Evolutionary conservation across 2,329 filamentous ascomycete genomes (phyloP).

Genomic region (Daldinia sp.): DNA sequence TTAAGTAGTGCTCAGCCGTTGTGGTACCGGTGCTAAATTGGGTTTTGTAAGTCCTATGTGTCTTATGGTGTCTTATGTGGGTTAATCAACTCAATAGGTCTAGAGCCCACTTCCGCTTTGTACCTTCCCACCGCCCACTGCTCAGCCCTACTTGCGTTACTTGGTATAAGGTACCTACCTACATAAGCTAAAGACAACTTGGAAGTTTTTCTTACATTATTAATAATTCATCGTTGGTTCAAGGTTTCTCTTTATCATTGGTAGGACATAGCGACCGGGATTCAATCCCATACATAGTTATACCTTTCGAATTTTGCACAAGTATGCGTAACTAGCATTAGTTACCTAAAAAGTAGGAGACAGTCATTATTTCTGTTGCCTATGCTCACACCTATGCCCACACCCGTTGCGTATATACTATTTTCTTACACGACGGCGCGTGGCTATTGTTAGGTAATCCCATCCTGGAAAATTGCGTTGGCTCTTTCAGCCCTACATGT

Average conservation of each 20-base stretch:
- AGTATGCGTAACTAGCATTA: too few species aligned
- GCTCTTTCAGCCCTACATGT: conserved; percentile 21
- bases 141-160: conserved; percentile 3
- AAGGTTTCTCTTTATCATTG: background rate
- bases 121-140: background rate
- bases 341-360: too few species aligned
- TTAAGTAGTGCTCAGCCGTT: too few species aligned
- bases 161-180: too few species aligned
- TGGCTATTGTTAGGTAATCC: conserved; percentile 6
- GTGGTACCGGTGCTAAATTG: background rate
- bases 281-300: background rate
- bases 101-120: background rate
- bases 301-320: background rate
- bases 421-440: conserved; percentile 14
- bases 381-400: background rate
- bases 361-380: conserved; percentile 1
- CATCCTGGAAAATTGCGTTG: background rate
- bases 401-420: background rate
- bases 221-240: background rate
- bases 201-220: background rate
- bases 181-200: background rate
- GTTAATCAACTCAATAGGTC: background rate
- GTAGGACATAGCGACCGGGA: background rate
- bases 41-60: too few species aligned
- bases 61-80: too few species aligned